Conservation (phyloP, 768 basidiomycete genomes). For the Suillus hirtellus region DNA sequence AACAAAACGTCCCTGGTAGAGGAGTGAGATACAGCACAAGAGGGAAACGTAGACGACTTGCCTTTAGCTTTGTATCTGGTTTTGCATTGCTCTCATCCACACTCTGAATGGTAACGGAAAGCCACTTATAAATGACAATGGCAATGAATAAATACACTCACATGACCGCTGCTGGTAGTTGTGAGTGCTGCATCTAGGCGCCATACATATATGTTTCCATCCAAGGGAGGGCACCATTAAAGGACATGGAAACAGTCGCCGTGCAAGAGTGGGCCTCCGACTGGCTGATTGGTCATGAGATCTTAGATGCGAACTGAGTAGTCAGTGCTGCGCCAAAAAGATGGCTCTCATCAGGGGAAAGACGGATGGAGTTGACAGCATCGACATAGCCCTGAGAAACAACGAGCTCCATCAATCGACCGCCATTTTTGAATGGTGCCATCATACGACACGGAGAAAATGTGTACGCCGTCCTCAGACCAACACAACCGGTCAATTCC, state of each 20-base stretch:
- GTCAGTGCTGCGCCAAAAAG: too few species aligned
- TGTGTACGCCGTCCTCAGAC: not conserved
- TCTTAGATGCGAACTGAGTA: too few species aligned
- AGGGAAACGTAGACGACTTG: not conserved
- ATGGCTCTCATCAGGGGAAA: too few species aligned
- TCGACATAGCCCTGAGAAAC: too few species aligned
- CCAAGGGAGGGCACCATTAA: slow-evolving; percentile 80
- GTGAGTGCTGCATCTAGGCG: slow-evolving; percentile 45
- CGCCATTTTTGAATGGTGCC: not conserved
- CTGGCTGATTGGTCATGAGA: too few species aligned
- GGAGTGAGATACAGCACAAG: too few species aligned
- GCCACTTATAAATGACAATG: not conserved
- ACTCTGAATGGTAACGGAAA: not conserved
- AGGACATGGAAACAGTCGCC: slow-evolving; percentile 77
- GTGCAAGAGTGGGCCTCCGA: slow-evolving; percentile 58
- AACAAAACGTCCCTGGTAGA: not conserved
- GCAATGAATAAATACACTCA: too few species aligned
- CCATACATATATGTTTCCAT: slow-evolving; percentile 79
- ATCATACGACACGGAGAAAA: not conserved
- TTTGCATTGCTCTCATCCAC: not conserved
- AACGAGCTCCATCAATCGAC: too few species aligned
- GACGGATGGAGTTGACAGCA: too few species aligned
- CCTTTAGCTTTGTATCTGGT: not conserved
- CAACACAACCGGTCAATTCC: not conserved
- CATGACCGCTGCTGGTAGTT: too few species aligned